These are phyloP conservation scores for Otatea glauca DNA, from an alignment of 176 grass and related monocot species.

Conservation along the genomic window DNA sequence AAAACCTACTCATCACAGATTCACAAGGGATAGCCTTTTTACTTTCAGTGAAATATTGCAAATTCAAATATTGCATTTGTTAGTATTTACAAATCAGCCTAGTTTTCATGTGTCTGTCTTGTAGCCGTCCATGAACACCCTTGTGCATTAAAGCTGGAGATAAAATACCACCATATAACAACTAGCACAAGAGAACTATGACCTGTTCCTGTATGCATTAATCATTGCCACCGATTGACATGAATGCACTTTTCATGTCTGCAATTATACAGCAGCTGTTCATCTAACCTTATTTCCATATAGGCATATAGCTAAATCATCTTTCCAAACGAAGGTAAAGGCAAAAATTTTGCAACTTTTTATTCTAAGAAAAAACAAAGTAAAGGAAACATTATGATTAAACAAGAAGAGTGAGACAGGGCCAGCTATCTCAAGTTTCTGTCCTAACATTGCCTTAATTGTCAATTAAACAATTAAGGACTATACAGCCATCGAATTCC, in stretches of 20 bases:
- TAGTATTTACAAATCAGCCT: conserved; percentile 8
- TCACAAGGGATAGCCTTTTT: not conserved
- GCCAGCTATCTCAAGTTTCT: conserved; percentile 9
- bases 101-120: conserved; percentile 13
- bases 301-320: conserved; percentile 24
- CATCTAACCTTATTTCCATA: conserved; percentile 22
- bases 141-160: conserved; percentile 17
- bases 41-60: not conserved
- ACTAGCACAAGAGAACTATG: not conserved
- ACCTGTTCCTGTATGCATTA: conserved; percentile 8
- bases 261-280: conserved; percentile 32
- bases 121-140: not conserved
- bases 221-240: not conserved
- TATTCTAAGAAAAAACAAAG: not conserved
- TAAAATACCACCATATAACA: not conserved
- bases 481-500: not conserved
- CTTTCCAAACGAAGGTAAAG: conserved; percentile 9
- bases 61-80: not conserved
- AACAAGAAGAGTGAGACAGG: conserved; percentile 29
- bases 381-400: conserved; percentile 30
- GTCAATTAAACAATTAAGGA: not conserved
- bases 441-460: not conserved
- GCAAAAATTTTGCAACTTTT: not conserved
- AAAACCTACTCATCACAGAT: not conserved
- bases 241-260: conserved; percentile 16